Evolutionary conservation across 2,329 filamentous ascomycete species (phyloP).

Genomic region (Venturia aucupariae): DNA sequence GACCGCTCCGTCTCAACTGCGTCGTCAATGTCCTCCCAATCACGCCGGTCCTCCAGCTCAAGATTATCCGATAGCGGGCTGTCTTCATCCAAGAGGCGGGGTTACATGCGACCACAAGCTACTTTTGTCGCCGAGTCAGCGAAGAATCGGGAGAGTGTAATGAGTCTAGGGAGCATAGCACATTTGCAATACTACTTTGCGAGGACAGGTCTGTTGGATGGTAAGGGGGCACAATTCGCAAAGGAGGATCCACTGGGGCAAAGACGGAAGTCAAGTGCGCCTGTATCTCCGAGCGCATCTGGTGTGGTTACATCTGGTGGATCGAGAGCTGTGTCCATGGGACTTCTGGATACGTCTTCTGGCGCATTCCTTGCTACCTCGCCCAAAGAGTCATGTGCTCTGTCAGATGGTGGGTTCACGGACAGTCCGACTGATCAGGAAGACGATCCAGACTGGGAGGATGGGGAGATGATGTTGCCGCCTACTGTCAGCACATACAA

Average conservation of each 20-base stretch:
- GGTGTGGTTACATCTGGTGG: neutral
- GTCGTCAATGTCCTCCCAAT: conserved; percentile 42
- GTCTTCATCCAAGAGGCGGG: conserved; percentile 47
- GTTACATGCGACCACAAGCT: conserved; percentile 79
- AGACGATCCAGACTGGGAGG: conserved; percentile 42
- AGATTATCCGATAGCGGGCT: conserved; percentile 30
- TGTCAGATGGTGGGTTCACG: conserved; percentile 29
- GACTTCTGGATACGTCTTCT: neutral
- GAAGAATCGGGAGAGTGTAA: conserved; percentile 82
- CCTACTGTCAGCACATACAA: conserved; percentile 96
- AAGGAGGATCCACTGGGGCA: conserved; percentile 35
- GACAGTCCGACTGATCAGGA: conserved; percentile 48
- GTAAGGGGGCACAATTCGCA: conserved; percentile 79
- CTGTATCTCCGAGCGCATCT: neutral
- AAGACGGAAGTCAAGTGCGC: conserved; percentile 9
- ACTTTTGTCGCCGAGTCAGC: conserved; percentile 88
- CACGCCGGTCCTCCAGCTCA: conserved; percentile 35
- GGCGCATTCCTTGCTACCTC: neutral
- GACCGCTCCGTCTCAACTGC: conserved; percentile 55
- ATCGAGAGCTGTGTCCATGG: neutral
- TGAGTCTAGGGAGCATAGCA: conserved; percentile 92
- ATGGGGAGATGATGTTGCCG: conserved; percentile 75
- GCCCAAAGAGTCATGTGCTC: conserved; percentile 5
- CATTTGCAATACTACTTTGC: conserved; percentile 99
- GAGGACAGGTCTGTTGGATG: conserved; percentile 82